These are phyloP conservation scores for Tetramitus jugosus DNA, from an alignment of 208 protist genomes.

Conservation along the genomic window DNA sequence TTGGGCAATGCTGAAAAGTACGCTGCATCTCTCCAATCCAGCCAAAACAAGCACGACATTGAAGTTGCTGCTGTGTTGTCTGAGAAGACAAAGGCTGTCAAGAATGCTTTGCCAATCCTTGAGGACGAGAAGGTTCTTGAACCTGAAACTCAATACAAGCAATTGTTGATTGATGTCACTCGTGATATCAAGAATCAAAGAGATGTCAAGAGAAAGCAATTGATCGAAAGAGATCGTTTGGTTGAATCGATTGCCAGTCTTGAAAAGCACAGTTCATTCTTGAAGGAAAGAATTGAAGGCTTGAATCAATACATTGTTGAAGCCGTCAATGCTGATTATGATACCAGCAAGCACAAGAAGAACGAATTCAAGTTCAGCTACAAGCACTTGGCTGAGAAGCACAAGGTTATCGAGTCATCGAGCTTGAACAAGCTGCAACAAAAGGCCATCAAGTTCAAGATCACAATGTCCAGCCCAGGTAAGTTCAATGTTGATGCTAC, in stretches of 20 bases:
- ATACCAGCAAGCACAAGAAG: background rate
- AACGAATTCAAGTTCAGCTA: slow-evolving; percentile 34
- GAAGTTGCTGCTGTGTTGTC: slow-evolving; percentile 42
- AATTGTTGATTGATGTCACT: slow-evolving; percentile 47
- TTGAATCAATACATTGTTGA: slow-evolving; percentile 46
- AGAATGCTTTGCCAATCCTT: slow-evolving; percentile 32
- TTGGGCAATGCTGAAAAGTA: slow-evolving; percentile 35
- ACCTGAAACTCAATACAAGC: slow-evolving; percentile 41
- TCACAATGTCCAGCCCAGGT: slow-evolving; percentile 41
- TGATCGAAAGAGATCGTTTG: slow-evolving; percentile 42
- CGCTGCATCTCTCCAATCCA: slow-evolving; percentile 32
- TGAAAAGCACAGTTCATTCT: slow-evolving; percentile 40
- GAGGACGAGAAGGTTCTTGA: slow-evolving; percentile 33
- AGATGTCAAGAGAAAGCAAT: slow-evolving; percentile 44
- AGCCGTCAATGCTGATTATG: slow-evolving; percentile 37
- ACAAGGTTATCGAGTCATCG: slow-evolving; percentile 46
- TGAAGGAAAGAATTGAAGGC: slow-evolving; percentile 47
- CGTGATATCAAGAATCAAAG: slow-evolving; percentile 45
- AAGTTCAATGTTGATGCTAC: slow-evolving; percentile 48
- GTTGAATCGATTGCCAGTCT: slow-evolving; percentile 34
- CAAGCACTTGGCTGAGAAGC: slow-evolving; percentile 25
- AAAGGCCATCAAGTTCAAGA: slow-evolving; percentile 45
- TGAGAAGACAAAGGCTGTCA: slow-evolving; percentile 40
- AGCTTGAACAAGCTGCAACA: slow-evolving; percentile 31
- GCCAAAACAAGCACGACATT: slow-evolving; percentile 22